A percentile compares a stretch with the other conserved stretches of the same genome.
These are phyloP conservation scores for Hymenotorrendiella dingleyae DNA, from an alignment of 2,329 filamentous ascomycete genomes.

Conservation along the genomic window DNA sequence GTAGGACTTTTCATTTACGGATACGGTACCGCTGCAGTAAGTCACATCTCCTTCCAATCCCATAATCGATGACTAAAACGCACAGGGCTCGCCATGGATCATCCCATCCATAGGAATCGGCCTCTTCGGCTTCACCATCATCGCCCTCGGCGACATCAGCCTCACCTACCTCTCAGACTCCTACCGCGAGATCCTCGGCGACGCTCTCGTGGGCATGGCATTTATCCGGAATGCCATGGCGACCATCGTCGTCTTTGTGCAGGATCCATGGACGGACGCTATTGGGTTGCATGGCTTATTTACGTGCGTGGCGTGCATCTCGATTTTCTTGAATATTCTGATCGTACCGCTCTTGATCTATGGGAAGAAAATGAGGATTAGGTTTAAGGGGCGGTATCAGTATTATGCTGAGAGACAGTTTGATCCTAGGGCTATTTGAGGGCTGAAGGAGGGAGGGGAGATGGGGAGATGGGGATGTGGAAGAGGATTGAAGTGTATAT, in stretches of 20 bases:
- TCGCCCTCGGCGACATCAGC: slow-evolving; percentile 4
- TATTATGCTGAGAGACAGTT: neutral
- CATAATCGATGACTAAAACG: neutral
- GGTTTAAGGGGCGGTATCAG: neutral
- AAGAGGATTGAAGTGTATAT: no score
- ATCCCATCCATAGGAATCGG: slow-evolving; percentile 8
- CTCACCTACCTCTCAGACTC: slow-evolving; percentile 9
- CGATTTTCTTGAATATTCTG: neutral
- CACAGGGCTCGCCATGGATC: slow-evolving; percentile 9
- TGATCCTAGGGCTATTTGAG: slow-evolving; percentile 3
- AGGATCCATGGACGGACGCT: slow-evolving; percentile 32
- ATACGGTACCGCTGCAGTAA: slow-evolving; percentile 3
- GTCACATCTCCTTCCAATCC: neutral
- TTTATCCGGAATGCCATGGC: slow-evolving; percentile 40
- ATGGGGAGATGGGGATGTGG: no score
- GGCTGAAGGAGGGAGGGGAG: no score
- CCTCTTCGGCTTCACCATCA: slow-evolving; percentile 6
- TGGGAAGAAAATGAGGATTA: slow-evolving; percentile 3
- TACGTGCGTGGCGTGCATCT: slow-evolving; percentile 17
- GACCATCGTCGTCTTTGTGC: slow-evolving; percentile 40
- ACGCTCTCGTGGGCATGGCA: slow-evolving; percentile 39
- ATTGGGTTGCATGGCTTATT: slow-evolving; percentile 35
- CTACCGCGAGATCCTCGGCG: slow-evolving; percentile 35
- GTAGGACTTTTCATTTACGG: slow-evolving; percentile 9
- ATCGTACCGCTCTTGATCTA: slow-evolving; percentile 7